phyloP scores from a whole-genome alignment of 1,284 basidiomycete species.

The Tilletia caries region DNA sequence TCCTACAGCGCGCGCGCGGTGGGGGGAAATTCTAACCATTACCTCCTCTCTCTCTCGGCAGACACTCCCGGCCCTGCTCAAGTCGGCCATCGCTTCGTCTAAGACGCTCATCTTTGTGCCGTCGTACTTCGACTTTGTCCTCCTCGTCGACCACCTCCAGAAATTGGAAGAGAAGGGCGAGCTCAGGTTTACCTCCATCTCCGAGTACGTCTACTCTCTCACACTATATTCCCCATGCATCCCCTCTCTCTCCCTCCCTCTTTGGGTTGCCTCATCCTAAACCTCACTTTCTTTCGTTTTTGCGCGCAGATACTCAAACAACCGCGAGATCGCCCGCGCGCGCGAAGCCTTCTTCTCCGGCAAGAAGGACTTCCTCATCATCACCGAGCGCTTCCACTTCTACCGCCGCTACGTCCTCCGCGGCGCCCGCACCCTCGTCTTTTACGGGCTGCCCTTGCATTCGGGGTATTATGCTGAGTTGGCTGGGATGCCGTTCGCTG shows the following conservation, averaged over 20 bases:
- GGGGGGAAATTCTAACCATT: not conserved
- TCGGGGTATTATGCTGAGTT: slow-evolving; percentile 86
- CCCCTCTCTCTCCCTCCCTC: not conserved
- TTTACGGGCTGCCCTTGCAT: slow-evolving; percentile 87
- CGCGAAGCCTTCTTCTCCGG: slow-evolving; percentile 88
- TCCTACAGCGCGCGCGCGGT: too few species aligned
- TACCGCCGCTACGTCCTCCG: slow-evolving; percentile 71
- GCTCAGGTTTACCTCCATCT: slow-evolving; percentile 74
- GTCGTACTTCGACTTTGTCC: slow-evolving; percentile 94
- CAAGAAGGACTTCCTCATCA: slow-evolving; percentile 77
- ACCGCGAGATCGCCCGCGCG: slow-evolving; percentile 87
- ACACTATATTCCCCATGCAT: too few species aligned
- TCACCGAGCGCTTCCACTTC: slow-evolving; percentile 97
- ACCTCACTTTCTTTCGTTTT: slow-evolving; percentile 56
- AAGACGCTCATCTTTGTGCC: slow-evolving; percentile 87
- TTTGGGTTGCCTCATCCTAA: not conserved
- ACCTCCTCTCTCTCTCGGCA: not conserved
- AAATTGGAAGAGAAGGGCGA: slow-evolving; percentile 59
- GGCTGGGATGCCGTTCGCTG: slow-evolving; percentile 73
- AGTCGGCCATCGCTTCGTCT: slow-evolving; percentile 83
- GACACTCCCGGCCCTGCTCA: slow-evolving; percentile 75
- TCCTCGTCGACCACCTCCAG: slow-evolving; percentile 79
- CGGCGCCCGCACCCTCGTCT: slow-evolving; percentile 85
- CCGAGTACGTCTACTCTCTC: slow-evolving; percentile 65
- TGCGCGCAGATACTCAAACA: slow-evolving; percentile 87